These are phyloP conservation scores for Guadua angustifolia DNA, from an alignment of 176 grass and related monocot genomes.

Conservation along the genomic window DNA sequence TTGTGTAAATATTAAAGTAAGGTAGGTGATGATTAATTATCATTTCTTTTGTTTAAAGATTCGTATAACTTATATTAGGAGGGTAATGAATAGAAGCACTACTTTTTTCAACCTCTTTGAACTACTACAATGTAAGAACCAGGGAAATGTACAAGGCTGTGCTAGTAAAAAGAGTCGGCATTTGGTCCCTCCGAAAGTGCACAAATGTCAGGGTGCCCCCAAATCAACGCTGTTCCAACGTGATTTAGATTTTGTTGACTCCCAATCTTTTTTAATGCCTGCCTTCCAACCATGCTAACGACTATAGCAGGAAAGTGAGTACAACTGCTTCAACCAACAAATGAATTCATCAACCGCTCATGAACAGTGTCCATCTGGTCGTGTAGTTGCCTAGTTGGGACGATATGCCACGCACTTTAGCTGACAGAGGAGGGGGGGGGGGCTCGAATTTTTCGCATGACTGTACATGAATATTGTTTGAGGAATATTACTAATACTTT, in stretches of 20 bases:
- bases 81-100: too few species aligned
- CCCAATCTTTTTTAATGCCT: not conserved
- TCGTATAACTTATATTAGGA: too few species aligned
- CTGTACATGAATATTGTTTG: not conserved
- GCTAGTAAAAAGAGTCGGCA: not conserved
- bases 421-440: too few species aligned
- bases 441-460: not conserved
- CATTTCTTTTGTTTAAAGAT: too few species aligned
- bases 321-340: conserved; percentile 8
- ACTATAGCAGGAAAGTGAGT: not conserved
- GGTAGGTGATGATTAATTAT: too few species aligned
- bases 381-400: not conserved
- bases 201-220: not conserved
- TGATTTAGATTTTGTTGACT: not conserved
- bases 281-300: not conserved
- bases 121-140: not conserved
- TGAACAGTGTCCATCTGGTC: not conserved
- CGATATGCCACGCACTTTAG: not conserved
- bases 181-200: not conserved
- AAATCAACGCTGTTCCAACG: not conserved
- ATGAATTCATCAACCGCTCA: conserved; percentile 15
- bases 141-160: not conserved
- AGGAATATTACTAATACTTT: not conserved
- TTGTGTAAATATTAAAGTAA: too few species aligned
- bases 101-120: not conserved